Base-by-base conservation (phyloP, 1,284 basidiomycete genomes). In the Fomitopsis pinicola region DNA sequence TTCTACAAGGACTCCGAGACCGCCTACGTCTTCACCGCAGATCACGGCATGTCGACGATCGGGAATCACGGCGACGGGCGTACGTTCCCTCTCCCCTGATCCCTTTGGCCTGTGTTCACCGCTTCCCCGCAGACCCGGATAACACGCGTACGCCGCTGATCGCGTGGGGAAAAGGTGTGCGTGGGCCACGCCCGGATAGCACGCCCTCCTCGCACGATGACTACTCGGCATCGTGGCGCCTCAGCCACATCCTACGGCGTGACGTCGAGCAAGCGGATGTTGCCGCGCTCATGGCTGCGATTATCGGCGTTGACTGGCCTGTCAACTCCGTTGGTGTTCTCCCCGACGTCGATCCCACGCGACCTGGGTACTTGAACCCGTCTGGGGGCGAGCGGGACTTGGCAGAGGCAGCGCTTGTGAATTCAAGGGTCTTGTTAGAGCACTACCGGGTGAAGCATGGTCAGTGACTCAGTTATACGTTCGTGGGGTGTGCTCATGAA, bases 31-130 rank as follows among this genome's bases (percentile, higher is more conserved):
- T 95, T 96, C 71, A 95, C 92, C 3, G 91, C 94, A 0, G 94
- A 96, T 71, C 94, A 96, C 71, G 94, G 94, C 5, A 96, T 96
- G 94, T 92, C 89, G 8, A 84, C 81, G 48, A 91, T 94, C 60
- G 94, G 94, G 30, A 96, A 95, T 69, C 94, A 96, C 64, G 94
- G 94, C 2, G 94, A 96, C 68, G 94, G 94, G 35, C 87, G 90
- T 91, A 67, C 60, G 71, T 60, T 50, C 35, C 3, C 8, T 19
- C 15, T 10, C 36, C 42, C 26, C 58, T 33, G 50, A 22, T 35
- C 58, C 45, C 22, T n/a, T 19, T 35, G 5, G 28, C 14, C 33
- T 5, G 35, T 48, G 61, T 22, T 53, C 10, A 33, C 30, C 2
- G 53, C 36, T 42, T 4, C 15, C 14, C 22, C 17, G 19, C 63